Percentiles rank a stretch among this genome's conserved stretches.
phyloP scores from a whole-genome alignment of 2,329 filamentous ascomycete species.

The Raffaelea deltoideospora region DNA sequence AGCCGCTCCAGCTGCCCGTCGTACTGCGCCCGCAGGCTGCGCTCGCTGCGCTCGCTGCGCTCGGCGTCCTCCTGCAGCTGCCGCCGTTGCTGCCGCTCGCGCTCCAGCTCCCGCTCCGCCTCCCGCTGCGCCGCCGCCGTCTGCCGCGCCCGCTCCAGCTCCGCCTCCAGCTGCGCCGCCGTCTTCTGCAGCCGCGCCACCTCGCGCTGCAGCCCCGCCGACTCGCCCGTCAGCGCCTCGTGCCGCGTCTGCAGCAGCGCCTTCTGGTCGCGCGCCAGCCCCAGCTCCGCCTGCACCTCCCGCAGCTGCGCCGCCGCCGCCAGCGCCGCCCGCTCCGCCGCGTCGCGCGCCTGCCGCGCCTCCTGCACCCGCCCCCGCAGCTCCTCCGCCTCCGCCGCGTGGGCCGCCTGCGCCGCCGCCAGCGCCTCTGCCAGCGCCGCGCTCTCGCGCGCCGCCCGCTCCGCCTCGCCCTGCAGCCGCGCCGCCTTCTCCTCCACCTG shows the following conservation, averaged over 20 bases:
- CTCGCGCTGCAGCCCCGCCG: conserved; percentile 50
- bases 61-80: conserved; percentile 38
- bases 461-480: conserved; percentile 52
- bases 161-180: conserved; percentile 30
- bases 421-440: conserved; percentile 38
- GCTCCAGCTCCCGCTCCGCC: conserved; percentile 31
- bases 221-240: conserved; percentile 51
- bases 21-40: conserved; percentile 34
- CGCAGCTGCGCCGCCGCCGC: conserved; percentile 35
- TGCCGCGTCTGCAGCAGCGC: conserved; percentile 54
- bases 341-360: conserved; percentile 26
- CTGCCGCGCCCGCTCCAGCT: conserved; percentile 38
- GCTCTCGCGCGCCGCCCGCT: conserved; percentile 32
- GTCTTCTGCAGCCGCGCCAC: conserved; percentile 33
- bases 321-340: conserved; percentile 19
- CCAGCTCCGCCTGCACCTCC: conserved; percentile 42
- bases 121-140: conserved; percentile 51
- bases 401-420: conserved; percentile 32
- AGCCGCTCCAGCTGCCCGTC: conserved; percentile 21
- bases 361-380: conserved; percentile 29
- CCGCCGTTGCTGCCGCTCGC: conserved; percentile 31
- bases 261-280: conserved; percentile 46
- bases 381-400: conserved; percentile 29
- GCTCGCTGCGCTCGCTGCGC: conserved; percentile 45
- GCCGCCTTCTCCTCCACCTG: conserved; percentile 59